phyloP scores from a whole-genome alignment of 2,329 filamentous ascomycete species.

The Drechslerella coelobrocha region DNA sequence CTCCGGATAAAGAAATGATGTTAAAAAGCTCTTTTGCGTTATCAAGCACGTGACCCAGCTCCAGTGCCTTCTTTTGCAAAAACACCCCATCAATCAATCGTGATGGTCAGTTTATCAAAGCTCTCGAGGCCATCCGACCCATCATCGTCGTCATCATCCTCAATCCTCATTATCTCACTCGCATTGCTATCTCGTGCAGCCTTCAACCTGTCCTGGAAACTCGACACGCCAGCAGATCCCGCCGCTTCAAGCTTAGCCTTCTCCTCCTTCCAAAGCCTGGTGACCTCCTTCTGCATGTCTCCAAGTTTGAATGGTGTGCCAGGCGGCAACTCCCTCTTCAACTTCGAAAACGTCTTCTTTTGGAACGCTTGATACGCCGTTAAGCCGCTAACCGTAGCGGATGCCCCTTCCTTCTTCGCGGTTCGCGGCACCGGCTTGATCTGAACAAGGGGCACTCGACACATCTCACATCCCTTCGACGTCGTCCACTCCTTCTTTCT shows the following conservation, averaged over 20 bases:
- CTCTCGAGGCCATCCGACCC: conserved; percentile 5
- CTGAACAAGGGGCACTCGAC: conserved; percentile 27
- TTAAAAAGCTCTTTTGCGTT: no score
- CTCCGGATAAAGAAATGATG: no score
- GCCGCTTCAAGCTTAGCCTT: conserved; percentile 11
- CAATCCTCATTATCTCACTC: background rate
- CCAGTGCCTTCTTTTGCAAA: no score
- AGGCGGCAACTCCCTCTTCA: conserved; percentile 33
- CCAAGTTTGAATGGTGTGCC: conserved; percentile 41
- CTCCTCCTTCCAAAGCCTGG: conserved; percentile 32
- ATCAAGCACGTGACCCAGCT: no score
- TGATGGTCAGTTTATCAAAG: conserved; percentile 37
- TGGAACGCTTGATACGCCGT: conserved; percentile 37
- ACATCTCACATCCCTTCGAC: conserved; percentile 30
- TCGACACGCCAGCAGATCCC: background rate
- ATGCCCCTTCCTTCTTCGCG: conserved; percentile 26
- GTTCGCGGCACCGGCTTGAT: conserved; percentile 41
- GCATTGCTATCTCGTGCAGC: background rate
- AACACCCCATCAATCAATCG: conserved; percentile 20
- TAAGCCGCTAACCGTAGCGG: background rate
- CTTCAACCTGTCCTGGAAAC: conserved; percentile 15
- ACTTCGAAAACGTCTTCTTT: conserved; percentile 42
- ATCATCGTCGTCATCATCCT: background rate
- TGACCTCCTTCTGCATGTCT: conserved; percentile 36
- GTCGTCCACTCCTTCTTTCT: conserved; percentile 40